Conservation (phyloP, 495 filamentous ascomycete species). For the Evansstolkia leycettana region DNA sequence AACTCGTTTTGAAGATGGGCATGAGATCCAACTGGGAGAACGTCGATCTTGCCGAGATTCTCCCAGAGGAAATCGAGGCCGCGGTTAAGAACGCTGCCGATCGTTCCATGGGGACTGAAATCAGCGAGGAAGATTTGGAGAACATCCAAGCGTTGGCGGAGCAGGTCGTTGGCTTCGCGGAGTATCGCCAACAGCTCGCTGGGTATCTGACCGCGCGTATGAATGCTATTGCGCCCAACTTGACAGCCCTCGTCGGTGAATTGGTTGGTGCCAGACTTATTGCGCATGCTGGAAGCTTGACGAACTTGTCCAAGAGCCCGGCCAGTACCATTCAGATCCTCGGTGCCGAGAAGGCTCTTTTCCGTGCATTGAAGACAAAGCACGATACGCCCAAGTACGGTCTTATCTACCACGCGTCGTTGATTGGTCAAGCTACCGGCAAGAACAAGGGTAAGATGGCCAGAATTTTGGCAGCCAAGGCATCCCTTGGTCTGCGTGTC, state of each 20-base stretch:
- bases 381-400: slow-evolving; percentile 99
- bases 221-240: slow-evolving; percentile 92
- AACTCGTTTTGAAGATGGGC: slow-evolving; percentile 76
- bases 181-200: slow-evolving; percentile 79
- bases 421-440: slow-evolving; percentile 92
- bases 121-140: slow-evolving; percentile 74
- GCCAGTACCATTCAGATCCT: slow-evolving; percentile 96
- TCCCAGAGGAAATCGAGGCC: slow-evolving; percentile 90
- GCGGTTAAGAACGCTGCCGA: slow-evolving; percentile 91
- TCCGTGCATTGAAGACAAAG: slow-evolving; percentile 97
- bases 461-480: slow-evolving; percentile 85
- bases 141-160: slow-evolving; percentile 85
- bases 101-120: slow-evolving; percentile 97
- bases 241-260: slow-evolving; percentile 87
- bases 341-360: slow-evolving; percentile 96
- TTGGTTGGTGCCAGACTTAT: slow-evolving; percentile 93
- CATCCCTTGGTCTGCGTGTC: slow-evolving; percentile 82
- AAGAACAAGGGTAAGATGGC: slow-evolving; percentile 99
- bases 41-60: slow-evolving; percentile 76
- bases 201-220: slow-evolving; percentile 86
- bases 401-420: slow-evolving; percentile 94
- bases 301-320: slow-evolving; percentile 93
- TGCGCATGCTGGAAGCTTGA: slow-evolving; percentile 85
- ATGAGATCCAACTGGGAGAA: slow-evolving; percentile 65
- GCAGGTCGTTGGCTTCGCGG: slow-evolving; percentile 81